Evolutionary conservation across 768 basidiomycete species (phyloP).

Genomic region (Sarcomyxa edulis): DNA sequence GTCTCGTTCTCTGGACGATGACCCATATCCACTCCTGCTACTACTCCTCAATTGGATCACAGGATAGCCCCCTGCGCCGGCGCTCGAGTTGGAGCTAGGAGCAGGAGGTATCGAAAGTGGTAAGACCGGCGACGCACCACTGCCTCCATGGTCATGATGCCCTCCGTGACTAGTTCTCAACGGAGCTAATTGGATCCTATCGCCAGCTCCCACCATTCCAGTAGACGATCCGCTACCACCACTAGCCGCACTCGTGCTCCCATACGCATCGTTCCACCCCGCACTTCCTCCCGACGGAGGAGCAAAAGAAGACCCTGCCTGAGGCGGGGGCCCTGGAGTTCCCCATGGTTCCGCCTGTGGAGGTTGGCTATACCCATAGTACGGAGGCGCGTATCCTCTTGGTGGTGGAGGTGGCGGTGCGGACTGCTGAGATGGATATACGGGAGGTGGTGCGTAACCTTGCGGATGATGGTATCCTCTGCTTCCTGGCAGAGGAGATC

Average conservation of each 20-base stretch:
- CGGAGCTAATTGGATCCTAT: constrained; percentile 55
- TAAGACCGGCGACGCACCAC: constrained; percentile 12
- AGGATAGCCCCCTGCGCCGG: constrained; percentile 21
- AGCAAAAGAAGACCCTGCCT: too few species aligned
- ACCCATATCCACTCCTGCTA: constrained; percentile 15
- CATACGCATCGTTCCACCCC: constrained; percentile 3
- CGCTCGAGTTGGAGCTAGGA: too few species aligned
- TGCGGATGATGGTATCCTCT: constrained; percentile 11
- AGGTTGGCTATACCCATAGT: too few species aligned
- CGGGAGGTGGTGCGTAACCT: constrained; percentile 9
- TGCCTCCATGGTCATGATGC: constrained; percentile 11
- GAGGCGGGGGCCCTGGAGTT: background rate
- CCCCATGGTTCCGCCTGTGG: constrained; percentile 7
- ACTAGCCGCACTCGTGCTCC: constrained; percentile 5
- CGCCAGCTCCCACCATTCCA: constrained; percentile 14
- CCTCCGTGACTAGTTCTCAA: constrained; percentile 32
- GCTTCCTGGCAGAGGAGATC: constrained; percentile 11
- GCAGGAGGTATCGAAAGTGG: constrained; percentile 9
- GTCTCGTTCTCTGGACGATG: constrained; percentile 7
- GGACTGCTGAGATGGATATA: constrained; percentile 1
- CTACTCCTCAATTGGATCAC: constrained; percentile 32
- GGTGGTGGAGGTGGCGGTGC: constrained; percentile 3
- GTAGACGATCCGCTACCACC: background rate
- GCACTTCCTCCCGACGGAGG: background rate
- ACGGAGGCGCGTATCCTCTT: too few species aligned